Conservation (phyloP, 805 yeast genomes). For the Peterozyma xylosa region DNA sequence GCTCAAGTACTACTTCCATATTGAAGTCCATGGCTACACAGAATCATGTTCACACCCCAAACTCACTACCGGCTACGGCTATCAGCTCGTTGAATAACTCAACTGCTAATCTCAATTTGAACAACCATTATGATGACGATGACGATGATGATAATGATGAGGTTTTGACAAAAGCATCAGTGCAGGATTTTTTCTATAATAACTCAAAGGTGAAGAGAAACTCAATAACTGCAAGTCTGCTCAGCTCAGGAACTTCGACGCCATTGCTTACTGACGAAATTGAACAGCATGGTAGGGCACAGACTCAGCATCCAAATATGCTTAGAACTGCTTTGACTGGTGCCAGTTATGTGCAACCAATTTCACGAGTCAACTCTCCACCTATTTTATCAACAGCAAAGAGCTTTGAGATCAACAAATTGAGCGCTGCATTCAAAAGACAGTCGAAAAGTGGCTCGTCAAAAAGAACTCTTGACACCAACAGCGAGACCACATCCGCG, state of each 20-base stretch:
- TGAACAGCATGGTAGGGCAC: not conserved
- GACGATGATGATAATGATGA: too few species aligned
- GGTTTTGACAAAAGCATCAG: slow-evolving; percentile 23
- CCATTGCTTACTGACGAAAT: slow-evolving; percentile 1
- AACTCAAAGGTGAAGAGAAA: slow-evolving; percentile 15
- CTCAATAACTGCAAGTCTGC: slow-evolving; percentile 5
- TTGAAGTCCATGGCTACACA: slow-evolving; percentile 21
- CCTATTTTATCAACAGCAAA: slow-evolving; percentile 1
- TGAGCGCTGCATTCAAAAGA: not conserved
- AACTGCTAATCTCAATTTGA: not conserved
- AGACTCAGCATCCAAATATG: not conserved
- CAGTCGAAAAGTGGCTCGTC: slow-evolving; percentile 1
- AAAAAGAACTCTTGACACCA: not conserved
- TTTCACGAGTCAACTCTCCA: slow-evolving; percentile 27
- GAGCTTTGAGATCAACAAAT: slow-evolving; percentile 4
- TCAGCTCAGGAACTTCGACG: slow-evolving; percentile 6
- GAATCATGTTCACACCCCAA: slow-evolving; percentile 1
- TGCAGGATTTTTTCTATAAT: slow-evolving; percentile 46
- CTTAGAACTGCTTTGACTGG: slow-evolving; percentile 3
- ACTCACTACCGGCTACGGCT: slow-evolving; percentile 6
- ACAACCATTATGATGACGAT: not conserved
- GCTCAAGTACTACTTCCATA: slow-evolving; percentile 9
- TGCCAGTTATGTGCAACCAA: slow-evolving; percentile 29
- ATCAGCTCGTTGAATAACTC: slow-evolving; percentile 4
- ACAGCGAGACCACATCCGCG: not conserved